Conservation (phyloP, 352 stramenopile genomes). For the Pythium brassicae region DNA sequence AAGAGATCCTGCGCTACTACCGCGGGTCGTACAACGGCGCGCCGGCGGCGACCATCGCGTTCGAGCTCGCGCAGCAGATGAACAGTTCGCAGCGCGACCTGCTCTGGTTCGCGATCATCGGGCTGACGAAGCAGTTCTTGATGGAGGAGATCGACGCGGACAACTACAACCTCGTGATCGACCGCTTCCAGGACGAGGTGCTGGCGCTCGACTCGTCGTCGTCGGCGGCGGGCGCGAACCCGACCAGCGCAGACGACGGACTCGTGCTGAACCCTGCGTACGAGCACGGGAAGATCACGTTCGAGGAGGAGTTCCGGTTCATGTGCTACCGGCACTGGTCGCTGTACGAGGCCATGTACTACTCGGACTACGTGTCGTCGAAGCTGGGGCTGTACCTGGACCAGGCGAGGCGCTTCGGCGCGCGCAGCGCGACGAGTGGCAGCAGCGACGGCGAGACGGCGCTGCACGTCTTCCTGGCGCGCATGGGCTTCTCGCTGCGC, state of each 20-base stretch:
- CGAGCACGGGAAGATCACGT: constrained; percentile 80
- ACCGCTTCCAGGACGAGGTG: constrained; percentile 90
- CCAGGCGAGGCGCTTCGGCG: constrained; percentile 53
- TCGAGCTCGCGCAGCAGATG: constrained; percentile 77
- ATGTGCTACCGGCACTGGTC: constrained; percentile 96
- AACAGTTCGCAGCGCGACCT: constrained; percentile 86
- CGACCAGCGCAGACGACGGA: constrained; percentile 18
- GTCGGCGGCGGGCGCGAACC: constrained; percentile 26
- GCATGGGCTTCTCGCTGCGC: constrained; percentile 96
- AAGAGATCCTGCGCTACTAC: constrained; percentile 93
- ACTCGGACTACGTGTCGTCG: constrained; percentile 93
- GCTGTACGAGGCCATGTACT: constrained; percentile 94
- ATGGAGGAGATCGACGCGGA: constrained; percentile 90
- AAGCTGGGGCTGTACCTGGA: constrained; percentile 82
- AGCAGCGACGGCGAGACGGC: constrained; percentile 53
- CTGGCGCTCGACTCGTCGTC: constrained; percentile 54
- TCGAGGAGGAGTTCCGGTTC: constrained; percentile 94
- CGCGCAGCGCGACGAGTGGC: constrained; percentile 38
- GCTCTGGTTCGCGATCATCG: constrained; percentile 97
- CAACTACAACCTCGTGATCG: constrained; percentile 90
- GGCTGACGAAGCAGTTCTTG: constrained; percentile 94
- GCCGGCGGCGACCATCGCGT: constrained; percentile 71
- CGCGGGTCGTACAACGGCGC: constrained; percentile 86
- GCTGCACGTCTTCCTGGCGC: constrained; percentile 93
- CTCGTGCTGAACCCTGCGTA: constrained; percentile 46